These are phyloP conservation scores for Leccinum sublutescens DNA, from an alignment of 768 basidiomycete genomes.

Conservation along the genomic window DNA sequence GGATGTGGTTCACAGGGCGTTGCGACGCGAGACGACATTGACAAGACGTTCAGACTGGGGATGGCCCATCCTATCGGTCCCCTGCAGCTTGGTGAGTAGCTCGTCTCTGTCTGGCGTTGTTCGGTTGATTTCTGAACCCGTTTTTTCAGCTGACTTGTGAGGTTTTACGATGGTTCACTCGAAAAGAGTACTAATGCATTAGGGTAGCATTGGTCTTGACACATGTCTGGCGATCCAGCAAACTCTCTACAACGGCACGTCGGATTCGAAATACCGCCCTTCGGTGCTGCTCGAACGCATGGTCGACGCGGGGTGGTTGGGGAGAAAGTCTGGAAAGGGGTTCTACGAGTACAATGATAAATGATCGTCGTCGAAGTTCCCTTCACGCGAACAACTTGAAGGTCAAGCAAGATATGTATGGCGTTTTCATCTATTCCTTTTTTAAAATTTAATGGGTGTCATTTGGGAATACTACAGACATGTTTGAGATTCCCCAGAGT, in stretches of 20 bases:
- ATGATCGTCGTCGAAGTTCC: neutral
- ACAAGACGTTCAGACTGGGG: conserved; percentile 89
- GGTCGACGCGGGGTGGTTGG: conserved; percentile 96
- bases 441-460: no score
- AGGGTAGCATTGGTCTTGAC: conserved; percentile 86
- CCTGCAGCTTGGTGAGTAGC: conserved; percentile 68
- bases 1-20: conserved; percentile 52
- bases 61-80: conserved; percentile 98
- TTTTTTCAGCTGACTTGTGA: conserved; percentile 31
- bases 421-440: neutral
- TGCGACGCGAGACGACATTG: conserved; percentile 93
- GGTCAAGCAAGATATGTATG: no score
- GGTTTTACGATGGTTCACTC: conserved; percentile 1
- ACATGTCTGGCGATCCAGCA: conserved; percentile 94
- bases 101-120: neutral
- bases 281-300: conserved; percentile 87
- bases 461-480: no score
- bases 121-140: conserved; percentile 1
- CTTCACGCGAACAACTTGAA: neutral
- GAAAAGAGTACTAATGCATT: neutral
- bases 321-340: conserved; percentile 89
- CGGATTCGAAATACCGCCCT: conserved; percentile 94
- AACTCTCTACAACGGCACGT: conserved; percentile 83
- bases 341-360: conserved; percentile 78
- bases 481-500: no score